Evolutionary conservation across 306 rosid genomes (phyloP).

Genomic region (Inga laurina): DNA sequence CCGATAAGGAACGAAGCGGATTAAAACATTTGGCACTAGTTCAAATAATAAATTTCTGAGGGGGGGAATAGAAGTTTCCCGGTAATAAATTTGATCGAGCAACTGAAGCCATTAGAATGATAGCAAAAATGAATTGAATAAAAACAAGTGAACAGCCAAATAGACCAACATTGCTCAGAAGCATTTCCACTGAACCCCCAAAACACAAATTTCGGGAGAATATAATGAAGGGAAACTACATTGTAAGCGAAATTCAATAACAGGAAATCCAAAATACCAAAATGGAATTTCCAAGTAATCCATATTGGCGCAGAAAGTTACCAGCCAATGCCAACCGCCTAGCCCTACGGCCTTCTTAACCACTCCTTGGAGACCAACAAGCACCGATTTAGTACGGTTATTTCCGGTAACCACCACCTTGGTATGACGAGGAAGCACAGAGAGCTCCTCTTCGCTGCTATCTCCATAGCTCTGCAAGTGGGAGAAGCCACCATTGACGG

Average conservation of each 20-base stretch:
- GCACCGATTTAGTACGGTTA: slow-evolving; percentile 97
- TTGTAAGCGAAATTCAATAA: slow-evolving; percentile 6
- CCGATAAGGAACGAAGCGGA: slow-evolving; percentile 7
- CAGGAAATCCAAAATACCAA: background rate
- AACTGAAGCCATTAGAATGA: background rate
- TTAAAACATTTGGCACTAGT: background rate
- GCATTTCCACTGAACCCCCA: background rate
- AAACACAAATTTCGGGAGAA: background rate
- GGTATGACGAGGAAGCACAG: slow-evolving; percentile 96
- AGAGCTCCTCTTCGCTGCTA: slow-evolving; percentile 95
- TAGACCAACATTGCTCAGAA: slow-evolving; percentile 41
- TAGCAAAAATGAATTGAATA: background rate
- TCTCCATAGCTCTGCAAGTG: slow-evolving; percentile 94
- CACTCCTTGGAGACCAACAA: slow-evolving; percentile 94
- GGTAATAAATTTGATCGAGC: slow-evolving; percentile 8
- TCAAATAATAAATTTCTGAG: background rate
- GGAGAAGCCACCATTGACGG: slow-evolving; percentile 81
- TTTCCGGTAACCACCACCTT: slow-evolving; percentile 98
- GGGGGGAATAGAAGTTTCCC: background rate
- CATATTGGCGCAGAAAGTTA: slow-evolving; percentile 38
- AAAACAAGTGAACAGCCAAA: slow-evolving; percentile 15
- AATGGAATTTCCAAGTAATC: slow-evolving; percentile 7
- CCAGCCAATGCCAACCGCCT: slow-evolving; percentile 99
- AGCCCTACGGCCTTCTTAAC: slow-evolving; percentile 97
- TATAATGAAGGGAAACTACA: slow-evolving; percentile 37